Conservation (phyloP, 2,329 filamentous ascomycete genomes). For the Triangularia setosa region DNA sequence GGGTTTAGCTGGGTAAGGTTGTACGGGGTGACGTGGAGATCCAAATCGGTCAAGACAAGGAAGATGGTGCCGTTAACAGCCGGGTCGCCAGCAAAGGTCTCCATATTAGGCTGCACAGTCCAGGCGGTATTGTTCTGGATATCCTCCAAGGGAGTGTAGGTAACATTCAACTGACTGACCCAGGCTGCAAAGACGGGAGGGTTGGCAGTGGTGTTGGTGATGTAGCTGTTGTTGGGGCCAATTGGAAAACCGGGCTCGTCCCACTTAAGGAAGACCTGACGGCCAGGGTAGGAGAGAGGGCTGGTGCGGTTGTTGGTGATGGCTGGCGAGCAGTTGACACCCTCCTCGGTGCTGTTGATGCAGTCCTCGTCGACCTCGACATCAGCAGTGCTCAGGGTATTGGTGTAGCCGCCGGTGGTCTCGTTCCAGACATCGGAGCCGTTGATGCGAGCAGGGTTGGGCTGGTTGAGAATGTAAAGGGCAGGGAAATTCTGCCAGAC, state of each 20-base stretch:
- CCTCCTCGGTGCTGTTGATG: constrained; percentile 50
- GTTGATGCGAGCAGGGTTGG: constrained; percentile 66
- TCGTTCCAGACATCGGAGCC: constrained; percentile 60
- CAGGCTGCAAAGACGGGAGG: constrained; percentile 66
- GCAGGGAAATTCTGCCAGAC: constrained; percentile 83
- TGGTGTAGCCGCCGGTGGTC: constrained; percentile 56
- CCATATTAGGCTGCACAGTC: constrained; percentile 68
- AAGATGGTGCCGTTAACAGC: constrained; percentile 77
- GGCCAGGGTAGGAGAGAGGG: constrained; percentile 71
- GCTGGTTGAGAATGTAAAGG: constrained; percentile 68
- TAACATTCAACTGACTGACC: constrained; percentile 74
- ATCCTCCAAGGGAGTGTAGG: constrained; percentile 60
- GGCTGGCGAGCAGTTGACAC: constrained; percentile 57
- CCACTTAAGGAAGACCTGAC: constrained; percentile 68
- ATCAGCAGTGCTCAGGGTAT: constrained; percentile 49
- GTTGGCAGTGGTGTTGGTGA: constrained; percentile 59
- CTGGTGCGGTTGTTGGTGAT: constrained; percentile 66
- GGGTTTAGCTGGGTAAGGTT: constrained; percentile 72
- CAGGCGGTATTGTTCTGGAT: constrained; percentile 53
- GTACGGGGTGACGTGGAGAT: constrained; percentile 69
- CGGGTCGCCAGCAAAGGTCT: constrained; percentile 64
- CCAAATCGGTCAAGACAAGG: constrained; percentile 66
- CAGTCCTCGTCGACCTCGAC: constrained; percentile 49
- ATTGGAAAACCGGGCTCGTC: constrained; percentile 64
- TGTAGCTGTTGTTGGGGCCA: constrained; percentile 79